These are phyloP conservation scores for Crithidia brevicula DNA, from an alignment of 208 protist species.

Conservation along the genomic window DNA sequence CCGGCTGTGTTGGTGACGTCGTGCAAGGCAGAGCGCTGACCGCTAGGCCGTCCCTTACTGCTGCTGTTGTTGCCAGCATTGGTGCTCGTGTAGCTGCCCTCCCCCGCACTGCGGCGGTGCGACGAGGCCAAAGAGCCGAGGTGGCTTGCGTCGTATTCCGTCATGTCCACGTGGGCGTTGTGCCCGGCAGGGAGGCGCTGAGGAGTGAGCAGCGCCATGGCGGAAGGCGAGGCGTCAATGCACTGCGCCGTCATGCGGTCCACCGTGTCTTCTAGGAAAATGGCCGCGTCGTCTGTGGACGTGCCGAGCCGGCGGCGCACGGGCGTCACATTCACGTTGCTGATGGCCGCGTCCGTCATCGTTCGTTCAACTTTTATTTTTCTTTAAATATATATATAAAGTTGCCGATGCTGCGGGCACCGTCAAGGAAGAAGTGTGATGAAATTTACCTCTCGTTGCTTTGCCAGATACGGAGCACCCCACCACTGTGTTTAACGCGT, in stretches of 20 bases:
- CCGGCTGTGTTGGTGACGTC: constrained; percentile 46
- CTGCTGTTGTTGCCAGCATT: constrained; percentile 9
- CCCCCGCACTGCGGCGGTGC: constrained; percentile 3
- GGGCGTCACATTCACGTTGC: constrained; percentile 10
- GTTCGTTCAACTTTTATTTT: too few relatives aligned
- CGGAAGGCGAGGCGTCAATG: constrained; percentile 74
- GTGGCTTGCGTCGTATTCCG: constrained; percentile 66
- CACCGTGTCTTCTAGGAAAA: constrained; percentile 86
- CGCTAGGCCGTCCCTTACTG: constrained; percentile 14
- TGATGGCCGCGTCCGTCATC: not conserved
- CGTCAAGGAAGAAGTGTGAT: too few relatives aligned
- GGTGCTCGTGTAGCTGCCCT: constrained; percentile 4
- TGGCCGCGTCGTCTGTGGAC: constrained; percentile 80
- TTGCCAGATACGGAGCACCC: too few relatives aligned
- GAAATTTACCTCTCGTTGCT: too few relatives aligned
- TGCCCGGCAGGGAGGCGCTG: constrained; percentile 52
- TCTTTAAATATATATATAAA: too few relatives aligned
- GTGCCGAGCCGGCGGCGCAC: constrained; percentile 61
- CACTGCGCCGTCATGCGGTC: constrained; percentile 70
- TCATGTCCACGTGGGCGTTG: constrained; percentile 57
- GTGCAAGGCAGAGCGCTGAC: constrained; percentile 30
- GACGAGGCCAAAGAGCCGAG: constrained; percentile 35
- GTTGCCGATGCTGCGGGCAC: too few relatives aligned
- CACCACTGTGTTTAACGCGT: too few relatives aligned
- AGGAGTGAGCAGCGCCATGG: constrained; percentile 73